Evolutionary conservation across 306 rosid species (phyloP).

Genomic region (Sechiopsis laciniata): DNA sequence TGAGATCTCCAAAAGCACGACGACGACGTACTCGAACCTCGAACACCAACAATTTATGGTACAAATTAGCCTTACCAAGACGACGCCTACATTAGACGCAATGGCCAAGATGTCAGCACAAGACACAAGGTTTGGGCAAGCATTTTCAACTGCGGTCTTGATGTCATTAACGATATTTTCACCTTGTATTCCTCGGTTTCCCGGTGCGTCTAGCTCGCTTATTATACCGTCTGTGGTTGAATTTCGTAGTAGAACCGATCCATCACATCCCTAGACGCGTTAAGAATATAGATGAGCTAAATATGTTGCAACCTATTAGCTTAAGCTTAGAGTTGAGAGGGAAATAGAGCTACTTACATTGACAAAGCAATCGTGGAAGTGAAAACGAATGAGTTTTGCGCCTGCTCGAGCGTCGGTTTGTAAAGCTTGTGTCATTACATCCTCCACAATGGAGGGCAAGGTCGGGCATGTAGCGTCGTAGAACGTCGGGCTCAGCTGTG

Average conservation of each 20-base stretch:
- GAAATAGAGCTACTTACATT: not conserved
- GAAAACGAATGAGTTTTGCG: slow-evolving; percentile 13
- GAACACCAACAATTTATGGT: too few species aligned
- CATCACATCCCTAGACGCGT: slow-evolving; percentile 59
- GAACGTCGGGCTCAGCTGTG: slow-evolving; percentile 16
- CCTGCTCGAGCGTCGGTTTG: slow-evolving; percentile 8
- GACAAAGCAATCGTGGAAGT: slow-evolving; percentile 15
- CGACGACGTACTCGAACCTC: too few species aligned
- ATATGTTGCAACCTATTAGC: not conserved
- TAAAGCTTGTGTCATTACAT: not conserved
- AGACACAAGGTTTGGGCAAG: slow-evolving; percentile 55
- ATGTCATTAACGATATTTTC: slow-evolving; percentile 51
- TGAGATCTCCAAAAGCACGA: too few species aligned
- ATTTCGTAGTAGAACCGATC: slow-evolving; percentile 48
- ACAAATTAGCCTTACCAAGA: slow-evolving; percentile 31
- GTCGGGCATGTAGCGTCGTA: not conserved
- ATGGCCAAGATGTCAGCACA: slow-evolving; percentile 74
- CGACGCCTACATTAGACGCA: slow-evolving; percentile 55
- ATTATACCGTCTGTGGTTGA: slow-evolving; percentile 36
- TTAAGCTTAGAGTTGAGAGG: not conserved
- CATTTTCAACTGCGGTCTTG: slow-evolving; percentile 51
- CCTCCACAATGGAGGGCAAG: not conserved
- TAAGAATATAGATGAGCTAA: not conserved
- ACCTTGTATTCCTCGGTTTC: slow-evolving; percentile 42
- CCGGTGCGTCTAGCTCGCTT: slow-evolving; percentile 70